Percentiles rank a stretch among this genome's conserved stretches.
Conservation (phyloP, 257 asterid species). For the Echium plantagineum region DNA sequence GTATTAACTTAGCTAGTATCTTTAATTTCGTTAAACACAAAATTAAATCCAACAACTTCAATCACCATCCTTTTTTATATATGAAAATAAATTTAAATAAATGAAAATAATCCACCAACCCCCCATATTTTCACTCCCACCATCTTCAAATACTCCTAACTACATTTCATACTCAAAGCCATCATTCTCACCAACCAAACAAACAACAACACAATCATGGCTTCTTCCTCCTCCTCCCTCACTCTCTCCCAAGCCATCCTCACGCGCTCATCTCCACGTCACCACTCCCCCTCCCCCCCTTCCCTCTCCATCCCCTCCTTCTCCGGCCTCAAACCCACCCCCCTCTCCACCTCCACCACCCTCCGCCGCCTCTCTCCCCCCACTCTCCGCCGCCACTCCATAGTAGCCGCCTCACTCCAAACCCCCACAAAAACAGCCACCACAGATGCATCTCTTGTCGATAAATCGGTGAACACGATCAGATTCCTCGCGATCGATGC, state of each 20-base stretch:
- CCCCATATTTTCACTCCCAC: background rate
- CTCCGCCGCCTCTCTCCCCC: slow-evolving; percentile 27
- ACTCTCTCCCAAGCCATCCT: slow-evolving; percentile 85
- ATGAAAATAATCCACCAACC: no score
- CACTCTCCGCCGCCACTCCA: slow-evolving; percentile 17
- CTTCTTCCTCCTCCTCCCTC: slow-evolving; percentile 66
- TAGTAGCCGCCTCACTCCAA: slow-evolving; percentile 44
- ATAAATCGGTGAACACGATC: slow-evolving; percentile 46
- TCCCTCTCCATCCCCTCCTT: slow-evolving; percentile 29
- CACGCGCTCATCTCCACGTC: slow-evolving; percentile 45
- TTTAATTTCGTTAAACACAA: no score
- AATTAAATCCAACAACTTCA: no score
- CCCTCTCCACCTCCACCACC: slow-evolving; percentile 24
- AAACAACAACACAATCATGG: background rate
- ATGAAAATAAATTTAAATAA: no score
- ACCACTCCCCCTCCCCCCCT: slow-evolving; percentile 13
- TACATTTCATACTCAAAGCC: background rate
- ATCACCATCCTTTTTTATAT: no score
- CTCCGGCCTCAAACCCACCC: slow-evolving; percentile 49
- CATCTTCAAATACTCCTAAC: background rate
- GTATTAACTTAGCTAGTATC: no score
- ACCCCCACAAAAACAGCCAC: slow-evolving; percentile 46
- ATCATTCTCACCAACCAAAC: slow-evolving; percentile 2
- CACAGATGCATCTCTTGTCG: slow-evolving; percentile 46
- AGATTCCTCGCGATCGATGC: slow-evolving; percentile 40